Evolutionary conservation across 2,329 filamentous ascomycete genomes (phyloP).

Genomic region (Fusarium verrucosum): DNA sequence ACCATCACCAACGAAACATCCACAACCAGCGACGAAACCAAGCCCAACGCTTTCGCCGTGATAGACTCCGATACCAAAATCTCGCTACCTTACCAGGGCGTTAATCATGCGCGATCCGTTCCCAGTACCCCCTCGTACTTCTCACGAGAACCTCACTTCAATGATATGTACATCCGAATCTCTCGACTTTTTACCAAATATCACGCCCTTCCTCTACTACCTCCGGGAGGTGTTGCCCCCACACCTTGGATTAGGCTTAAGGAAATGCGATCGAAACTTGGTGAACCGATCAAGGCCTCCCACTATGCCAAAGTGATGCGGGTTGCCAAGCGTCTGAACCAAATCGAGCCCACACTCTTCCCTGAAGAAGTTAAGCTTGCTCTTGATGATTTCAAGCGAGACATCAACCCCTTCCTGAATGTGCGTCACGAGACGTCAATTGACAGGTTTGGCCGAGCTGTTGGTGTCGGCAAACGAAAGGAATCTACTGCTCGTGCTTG

Average conservation of each 20-base stretch:
- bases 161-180: conserved; percentile 81
- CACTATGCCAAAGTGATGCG: conserved; percentile 82
- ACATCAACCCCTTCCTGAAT: conserved; percentile 75
- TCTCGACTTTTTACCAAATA: conserved; percentile 77
- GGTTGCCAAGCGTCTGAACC: conserved; percentile 81
- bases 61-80: conserved; percentile 35
- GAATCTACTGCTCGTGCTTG: conserved; percentile 84
- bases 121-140: conserved; percentile 95
- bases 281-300: conserved; percentile 77
- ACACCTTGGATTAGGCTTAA: conserved; percentile 83
- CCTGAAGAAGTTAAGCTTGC: conserved; percentile 73
- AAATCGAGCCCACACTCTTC: conserved; percentile 81
- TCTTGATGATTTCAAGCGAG: conserved; percentile 76
- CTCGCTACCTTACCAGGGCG: conserved; percentile 46
- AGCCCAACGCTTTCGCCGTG: conserved; percentile 25
- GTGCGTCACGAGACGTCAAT: conserved; percentile 70
- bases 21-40: conserved; percentile 14
- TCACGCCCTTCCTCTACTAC: conserved; percentile 74
- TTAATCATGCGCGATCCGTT: conserved; percentile 73
- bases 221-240: conserved; percentile 71
- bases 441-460: conserved; percentile 80
- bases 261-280: conserved; percentile 76
- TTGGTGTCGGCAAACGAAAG: conserved; percentile 88
- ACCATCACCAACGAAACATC: conserved; percentile 41
- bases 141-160: conserved; percentile 84